Evolutionary conservation across 176 grass and related monocot species (phyloP).

Genomic region (Aechmea fasciata): DNA sequence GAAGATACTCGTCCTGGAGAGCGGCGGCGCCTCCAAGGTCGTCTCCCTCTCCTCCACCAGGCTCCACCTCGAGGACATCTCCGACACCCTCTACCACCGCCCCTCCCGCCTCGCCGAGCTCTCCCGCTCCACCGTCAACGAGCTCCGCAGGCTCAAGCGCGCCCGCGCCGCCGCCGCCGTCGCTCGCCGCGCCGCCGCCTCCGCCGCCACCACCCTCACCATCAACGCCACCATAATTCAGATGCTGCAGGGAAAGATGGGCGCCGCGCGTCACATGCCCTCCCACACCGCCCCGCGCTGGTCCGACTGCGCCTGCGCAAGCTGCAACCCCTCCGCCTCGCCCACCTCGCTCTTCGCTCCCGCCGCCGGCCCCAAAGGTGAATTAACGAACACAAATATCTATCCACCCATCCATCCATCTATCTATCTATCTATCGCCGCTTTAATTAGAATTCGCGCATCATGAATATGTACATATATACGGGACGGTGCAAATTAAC

Average conservation of each 20-base stretch:
- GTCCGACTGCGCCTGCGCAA: slow-evolving; percentile 90
- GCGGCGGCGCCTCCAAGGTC: slow-evolving; percentile 65
- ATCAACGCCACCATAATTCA: slow-evolving; percentile 78
- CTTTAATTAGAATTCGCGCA: too few species aligned
- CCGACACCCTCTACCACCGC: slow-evolving; percentile 85
- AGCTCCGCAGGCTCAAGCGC: slow-evolving; percentile 29
- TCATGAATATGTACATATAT: too few species aligned
- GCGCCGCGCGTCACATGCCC: slow-evolving; percentile 17
- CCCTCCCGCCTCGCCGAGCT: slow-evolving; percentile 43
- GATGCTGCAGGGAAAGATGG: slow-evolving; percentile 59
- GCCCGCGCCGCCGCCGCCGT: background rate
- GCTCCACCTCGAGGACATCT: slow-evolving; percentile 92
- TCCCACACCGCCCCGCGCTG: slow-evolving; percentile 52
- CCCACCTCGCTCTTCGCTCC: slow-evolving; percentile 71
- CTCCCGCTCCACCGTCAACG: slow-evolving; percentile 10
- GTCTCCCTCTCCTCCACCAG: slow-evolving; percentile 60
- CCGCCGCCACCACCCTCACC: slow-evolving; percentile 31
- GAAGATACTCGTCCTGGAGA: slow-evolving; percentile 82
- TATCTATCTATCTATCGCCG: too few species aligned
- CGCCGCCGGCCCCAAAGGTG: slow-evolving; percentile 54
- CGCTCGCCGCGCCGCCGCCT: background rate
- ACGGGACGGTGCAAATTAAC: background rate
- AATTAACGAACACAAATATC: background rate
- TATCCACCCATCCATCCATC: too few species aligned
- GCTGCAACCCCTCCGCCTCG: slow-evolving; percentile 71